These are phyloP conservation scores for Phytophthora sp. DNA, from an alignment of 352 stramenopile species.

Conservation along the genomic window DNA sequence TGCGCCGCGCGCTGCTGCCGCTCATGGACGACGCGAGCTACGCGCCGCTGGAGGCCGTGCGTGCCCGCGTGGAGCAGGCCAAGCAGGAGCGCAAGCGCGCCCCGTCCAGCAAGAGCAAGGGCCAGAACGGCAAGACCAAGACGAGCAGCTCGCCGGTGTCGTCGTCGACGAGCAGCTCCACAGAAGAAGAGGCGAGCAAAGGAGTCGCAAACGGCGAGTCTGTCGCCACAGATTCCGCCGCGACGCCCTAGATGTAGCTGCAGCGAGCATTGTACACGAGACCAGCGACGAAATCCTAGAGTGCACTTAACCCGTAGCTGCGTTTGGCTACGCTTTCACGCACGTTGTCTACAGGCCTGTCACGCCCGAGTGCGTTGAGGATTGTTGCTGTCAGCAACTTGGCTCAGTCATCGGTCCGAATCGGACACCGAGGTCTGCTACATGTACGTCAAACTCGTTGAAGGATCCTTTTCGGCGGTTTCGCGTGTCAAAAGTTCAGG, in stretches of 20 bases:
- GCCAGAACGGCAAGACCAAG: slow-evolving; percentile 12
- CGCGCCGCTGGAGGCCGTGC: slow-evolving; percentile 56
- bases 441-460: no score
- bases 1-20: slow-evolving; percentile 68
- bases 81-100: slow-evolving; percentile 53
- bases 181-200: slow-evolving; percentile 16
- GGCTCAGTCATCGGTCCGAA: no score
- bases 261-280: slow-evolving; percentile 13
- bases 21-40: slow-evolving; percentile 87
- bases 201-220: background rate
- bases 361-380: no score
- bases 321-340: background rate
- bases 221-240: background rate
- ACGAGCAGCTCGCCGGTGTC: background rate
- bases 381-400: no score
- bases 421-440: no score
- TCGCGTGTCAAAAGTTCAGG: background rate
- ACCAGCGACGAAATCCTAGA: no score
- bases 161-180: slow-evolving; percentile 23
- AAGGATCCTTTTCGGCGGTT: no score
- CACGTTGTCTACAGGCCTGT: no score
- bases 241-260: slow-evolving; percentile 1
- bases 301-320: no score
- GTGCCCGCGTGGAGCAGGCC: slow-evolving; percentile 51
- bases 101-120: slow-evolving; percentile 41